phyloP scores from a whole-genome alignment of 805 yeast species.

The Candida vaughaniae region DNA sequence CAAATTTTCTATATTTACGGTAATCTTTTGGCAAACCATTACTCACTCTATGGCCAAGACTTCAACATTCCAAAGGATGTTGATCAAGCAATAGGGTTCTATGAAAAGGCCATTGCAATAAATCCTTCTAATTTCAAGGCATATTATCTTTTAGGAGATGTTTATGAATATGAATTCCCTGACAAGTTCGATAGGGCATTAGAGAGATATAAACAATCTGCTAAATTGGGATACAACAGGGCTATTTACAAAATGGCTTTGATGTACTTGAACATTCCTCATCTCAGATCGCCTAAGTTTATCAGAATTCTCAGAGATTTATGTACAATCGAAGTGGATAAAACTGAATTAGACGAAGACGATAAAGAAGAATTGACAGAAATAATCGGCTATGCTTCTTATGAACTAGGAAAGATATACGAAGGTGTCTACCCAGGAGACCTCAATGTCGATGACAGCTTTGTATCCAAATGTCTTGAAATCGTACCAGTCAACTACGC shows the following conservation, averaged over 20 bases:
- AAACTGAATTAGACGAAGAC: constrained; percentile 33
- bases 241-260: constrained; percentile 44
- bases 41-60: constrained; percentile 31
- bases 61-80: constrained; percentile 32
- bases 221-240: constrained; percentile 42
- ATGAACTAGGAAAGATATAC: constrained; percentile 41
- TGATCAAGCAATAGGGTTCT: constrained; percentile 27
- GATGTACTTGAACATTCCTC: constrained; percentile 34
- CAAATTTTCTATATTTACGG: constrained; percentile 40
- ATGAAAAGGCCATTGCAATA: constrained; percentile 30
- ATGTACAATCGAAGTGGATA: constrained; percentile 34
- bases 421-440: constrained; percentile 48
- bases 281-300: constrained; percentile 32
- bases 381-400: constrained; percentile 40
- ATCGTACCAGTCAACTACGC: constrained; percentile 43
- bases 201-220: constrained; percentile 33
- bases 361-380: constrained; percentile 42
- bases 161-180: constrained; percentile 32
- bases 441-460: constrained; percentile 34
- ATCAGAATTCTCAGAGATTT: constrained; percentile 35
- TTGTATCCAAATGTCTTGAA: constrained; percentile 32
- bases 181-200: constrained; percentile 32
- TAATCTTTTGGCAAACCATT: constrained; percentile 37
- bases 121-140: constrained; percentile 33
- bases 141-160: constrained; percentile 38